A percentile compares a stretch with the other conserved stretches of the same genome.
Conservation (phyloP, 73 alveolate species). For the Tetrahymena malaccensis region DNA sequence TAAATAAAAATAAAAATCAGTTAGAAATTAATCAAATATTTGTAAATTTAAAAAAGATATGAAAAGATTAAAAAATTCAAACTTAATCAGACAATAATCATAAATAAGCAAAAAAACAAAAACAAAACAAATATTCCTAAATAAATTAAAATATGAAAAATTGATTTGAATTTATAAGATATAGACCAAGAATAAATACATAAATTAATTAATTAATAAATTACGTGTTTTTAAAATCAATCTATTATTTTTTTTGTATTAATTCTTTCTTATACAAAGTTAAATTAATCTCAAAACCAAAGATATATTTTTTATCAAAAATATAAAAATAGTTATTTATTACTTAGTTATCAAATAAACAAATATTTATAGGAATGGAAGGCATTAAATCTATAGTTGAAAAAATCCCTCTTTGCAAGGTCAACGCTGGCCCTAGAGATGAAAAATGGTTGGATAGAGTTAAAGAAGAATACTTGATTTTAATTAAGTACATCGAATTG, state of each 20-base stretch:
- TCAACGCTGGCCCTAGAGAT: conserved; percentile 93
- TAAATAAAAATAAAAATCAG: not conserved
- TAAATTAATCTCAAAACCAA: not conserved
- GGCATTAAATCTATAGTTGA: conserved; percentile 30
- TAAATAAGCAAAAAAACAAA: too few species aligned
- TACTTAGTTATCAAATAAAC: not conserved
- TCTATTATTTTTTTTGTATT: not conserved
- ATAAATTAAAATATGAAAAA: too few species aligned
- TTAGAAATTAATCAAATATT: not conserved
- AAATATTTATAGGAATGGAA: not conserved
- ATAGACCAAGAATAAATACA: not conserved
- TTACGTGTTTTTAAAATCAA: not conserved
- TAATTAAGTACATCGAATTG: conserved; percentile 82
- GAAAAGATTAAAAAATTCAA: not conserved
- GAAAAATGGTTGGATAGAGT: conserved; percentile 91
- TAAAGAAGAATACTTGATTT: conserved; percentile 87
- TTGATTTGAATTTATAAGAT: not conserved
- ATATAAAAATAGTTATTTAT: too few species aligned
- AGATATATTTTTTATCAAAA: not conserved
- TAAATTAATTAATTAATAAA: too few species aligned
- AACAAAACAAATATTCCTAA: too few species aligned
- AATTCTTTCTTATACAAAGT: not conserved
- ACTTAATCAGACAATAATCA: too few species aligned
- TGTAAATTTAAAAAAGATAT: not conserved
- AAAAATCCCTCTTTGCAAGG: conserved; percentile 68